Evolutionary conservation across 2,329 filamentous ascomycete genomes (phyloP), one percentile per base, ranked within the genome.

Genomic region (Septoria linicola): DNA sequence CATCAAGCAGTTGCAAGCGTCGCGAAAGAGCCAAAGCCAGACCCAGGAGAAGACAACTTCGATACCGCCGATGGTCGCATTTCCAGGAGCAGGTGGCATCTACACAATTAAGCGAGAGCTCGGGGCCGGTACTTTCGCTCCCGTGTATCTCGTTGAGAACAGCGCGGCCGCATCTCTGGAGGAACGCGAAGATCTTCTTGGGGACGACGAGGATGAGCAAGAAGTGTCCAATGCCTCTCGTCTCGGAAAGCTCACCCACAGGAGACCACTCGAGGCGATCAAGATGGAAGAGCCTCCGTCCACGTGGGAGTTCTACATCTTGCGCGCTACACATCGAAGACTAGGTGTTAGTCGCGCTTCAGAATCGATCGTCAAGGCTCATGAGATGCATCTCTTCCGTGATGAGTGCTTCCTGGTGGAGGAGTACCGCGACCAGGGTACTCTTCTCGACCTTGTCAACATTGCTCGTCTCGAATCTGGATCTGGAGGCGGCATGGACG

Each of bases 251-350:
- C 79, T 83, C 23, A 71, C 76, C 1, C 72, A 74, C 32, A 82
- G 87, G 35, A 74, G 75, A 36, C 58, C 75, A 1, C 77, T 93
- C 3, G 90, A 96, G 70, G 93, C 93, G 1, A 78, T 99, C 61
- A 99, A 99, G 72, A 91, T 96, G 83, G 93, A 99, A 72, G 81
- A 87, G 25, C 89, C 91, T 0, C 88, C 92, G 0, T 87, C 84
- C 3, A 79, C 88, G 0, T 99, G 93, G 93, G 93, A 99, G 67
- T 99, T 97, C 66, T 88, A 96, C 72, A 95, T 99, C 70, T 89
- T 97, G 75, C 85, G 89, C 1, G 81, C 89, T 49, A 83, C 88
- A 1, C 88, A 92, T 58, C 76, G 80, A 17, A 87, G 93, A 1
- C 77, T 99, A 0, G 86, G 85, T 0, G 78, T 85, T 1, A 57